Percentiles rank a stretch among this genome's conserved stretches.
These are phyloP conservation scores for Mrakia blollopis DNA, from an alignment of 768 basidiomycete species.

Conservation along the genomic window DNA sequence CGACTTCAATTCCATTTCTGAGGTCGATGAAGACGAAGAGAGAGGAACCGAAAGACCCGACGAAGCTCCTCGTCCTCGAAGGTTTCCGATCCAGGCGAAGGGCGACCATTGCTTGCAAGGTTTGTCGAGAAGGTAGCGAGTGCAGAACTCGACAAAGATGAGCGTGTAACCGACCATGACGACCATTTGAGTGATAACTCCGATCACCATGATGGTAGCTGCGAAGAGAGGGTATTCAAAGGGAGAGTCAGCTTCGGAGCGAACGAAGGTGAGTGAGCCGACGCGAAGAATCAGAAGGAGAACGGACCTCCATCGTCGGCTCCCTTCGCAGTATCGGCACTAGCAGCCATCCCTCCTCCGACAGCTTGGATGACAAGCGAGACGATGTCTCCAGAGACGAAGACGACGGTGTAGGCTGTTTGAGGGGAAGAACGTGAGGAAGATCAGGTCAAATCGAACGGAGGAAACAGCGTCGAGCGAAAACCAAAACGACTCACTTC, in stretches of 20 bases:
- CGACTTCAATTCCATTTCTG: no score
- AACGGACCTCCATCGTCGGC: slow-evolving; percentile 7
- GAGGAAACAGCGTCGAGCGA: background rate
- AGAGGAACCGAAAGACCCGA: background rate
- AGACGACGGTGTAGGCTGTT: slow-evolving; percentile 38
- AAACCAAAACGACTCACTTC: background rate
- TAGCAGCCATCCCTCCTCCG: slow-evolving; percentile 59
- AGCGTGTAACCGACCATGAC: slow-evolving; percentile 49
- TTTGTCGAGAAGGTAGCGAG: slow-evolving; percentile 44
- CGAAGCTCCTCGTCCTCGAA: background rate
- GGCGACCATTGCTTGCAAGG: slow-evolving; percentile 29
- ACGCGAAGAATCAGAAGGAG: background rate
- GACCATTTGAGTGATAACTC: slow-evolving; percentile 36
- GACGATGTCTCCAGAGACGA: slow-evolving; percentile 50
- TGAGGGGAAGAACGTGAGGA: background rate
- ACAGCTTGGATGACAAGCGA: slow-evolving; percentile 60
- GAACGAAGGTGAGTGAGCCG: background rate
- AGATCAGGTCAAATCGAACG: slow-evolving; percentile 31
- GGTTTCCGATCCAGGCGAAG: background rate
- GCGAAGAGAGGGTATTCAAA: background rate
- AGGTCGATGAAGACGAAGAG: background rate
- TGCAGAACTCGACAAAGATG: slow-evolving; percentile 51
- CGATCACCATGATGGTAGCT: slow-evolving; percentile 23
- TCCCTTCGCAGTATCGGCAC: slow-evolving; percentile 4
- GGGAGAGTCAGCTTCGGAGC: background rate